Percentiles rank a stretch among this genome's conserved stretches.
Conservation (phyloP, 2,329 filamentous ascomycete genomes). For the Sporothrix protearum region DNA sequence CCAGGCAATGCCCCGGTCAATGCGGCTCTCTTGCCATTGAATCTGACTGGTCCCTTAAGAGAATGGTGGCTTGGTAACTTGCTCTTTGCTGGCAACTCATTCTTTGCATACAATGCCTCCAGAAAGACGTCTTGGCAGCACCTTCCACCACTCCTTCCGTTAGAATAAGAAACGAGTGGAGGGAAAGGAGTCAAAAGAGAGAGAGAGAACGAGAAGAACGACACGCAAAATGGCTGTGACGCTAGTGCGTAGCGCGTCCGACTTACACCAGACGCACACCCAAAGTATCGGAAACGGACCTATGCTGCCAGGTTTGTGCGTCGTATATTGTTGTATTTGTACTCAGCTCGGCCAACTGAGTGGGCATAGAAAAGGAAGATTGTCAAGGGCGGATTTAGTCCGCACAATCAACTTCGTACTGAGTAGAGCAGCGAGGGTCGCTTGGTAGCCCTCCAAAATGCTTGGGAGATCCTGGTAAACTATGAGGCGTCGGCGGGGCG, state of each 20-base stretch:
- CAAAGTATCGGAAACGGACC: background rate
- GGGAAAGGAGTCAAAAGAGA: too few species aligned
- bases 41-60: background rate
- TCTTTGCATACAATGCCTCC: too few species aligned
- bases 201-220: background rate
- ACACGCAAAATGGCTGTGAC: background rate
- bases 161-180: background rate
- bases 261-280: background rate
- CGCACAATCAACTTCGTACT: background rate
- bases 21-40: background rate
- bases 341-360: background rate
- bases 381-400: background rate
- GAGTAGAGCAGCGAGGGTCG: background rate
- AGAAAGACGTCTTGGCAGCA: too few species aligned
- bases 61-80: background rate
- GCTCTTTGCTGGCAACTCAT: background rate
- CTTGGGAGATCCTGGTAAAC: background rate
- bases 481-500: background rate
- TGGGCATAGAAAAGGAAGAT: background rate
- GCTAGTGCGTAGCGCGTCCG: conserved; percentile 7
- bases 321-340: too few species aligned
- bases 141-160: background rate
- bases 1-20: background rate
- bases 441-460: background rate
- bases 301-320: background rate